These are phyloP conservation scores for Leccinum olivaceopallidum DNA, from an alignment of 768 basidiomycete species.

Conservation along the genomic window DNA sequence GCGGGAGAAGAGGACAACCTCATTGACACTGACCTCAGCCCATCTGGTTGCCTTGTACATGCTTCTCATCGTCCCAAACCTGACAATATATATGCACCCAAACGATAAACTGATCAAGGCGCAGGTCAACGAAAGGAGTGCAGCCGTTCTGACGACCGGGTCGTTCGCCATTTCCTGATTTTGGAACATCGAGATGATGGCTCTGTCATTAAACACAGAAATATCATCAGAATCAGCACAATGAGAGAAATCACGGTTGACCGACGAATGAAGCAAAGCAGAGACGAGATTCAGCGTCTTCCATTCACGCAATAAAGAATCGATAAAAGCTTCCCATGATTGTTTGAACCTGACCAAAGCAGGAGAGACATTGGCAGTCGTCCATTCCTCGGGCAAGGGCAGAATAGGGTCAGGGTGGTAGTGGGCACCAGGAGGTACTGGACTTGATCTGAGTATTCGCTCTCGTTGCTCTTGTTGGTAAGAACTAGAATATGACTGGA, in stretches of 20 bases:
- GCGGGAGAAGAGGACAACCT: not conserved
- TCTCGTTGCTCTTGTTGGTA: slow-evolving; percentile 16
- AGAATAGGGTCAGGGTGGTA: slow-evolving; percentile 26
- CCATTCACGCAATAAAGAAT: slow-evolving; percentile 71
- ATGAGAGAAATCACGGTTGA: slow-evolving; percentile 6
- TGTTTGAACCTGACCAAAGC: slow-evolving; percentile 62
- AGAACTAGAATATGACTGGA: slow-evolving; percentile 30
- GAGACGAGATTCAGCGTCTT: slow-evolving; percentile 77
- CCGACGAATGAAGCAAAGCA: slow-evolving; percentile 55
- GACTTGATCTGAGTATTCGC: slow-evolving; percentile 22
- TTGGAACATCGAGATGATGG: slow-evolving; percentile 72
- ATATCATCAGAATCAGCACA: not conserved
- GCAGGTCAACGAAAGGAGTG: slow-evolving; percentile 63
- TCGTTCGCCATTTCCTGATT: slow-evolving; percentile 49
- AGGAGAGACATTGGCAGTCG: slow-evolving; percentile 52
- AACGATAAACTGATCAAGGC: slow-evolving; percentile 71
- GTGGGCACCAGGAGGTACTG: slow-evolving; percentile 30
- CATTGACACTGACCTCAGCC: slow-evolving; percentile 55
- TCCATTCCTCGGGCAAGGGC: slow-evolving; percentile 57
- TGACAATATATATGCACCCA: slow-evolving; percentile 72
- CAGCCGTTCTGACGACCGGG: slow-evolving; percentile 60
- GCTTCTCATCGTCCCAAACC: slow-evolving; percentile 71
- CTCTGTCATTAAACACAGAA: slow-evolving; percentile 37
- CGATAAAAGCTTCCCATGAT: slow-evolving; percentile 73
- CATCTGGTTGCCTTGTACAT: slow-evolving; percentile 72